A percentile compares a stretch with the other conserved stretches of the same genome.
Evolutionary conservation across 768 basidiomycete species (phyloP).

Genomic region (Suillus weaverae): DNA sequence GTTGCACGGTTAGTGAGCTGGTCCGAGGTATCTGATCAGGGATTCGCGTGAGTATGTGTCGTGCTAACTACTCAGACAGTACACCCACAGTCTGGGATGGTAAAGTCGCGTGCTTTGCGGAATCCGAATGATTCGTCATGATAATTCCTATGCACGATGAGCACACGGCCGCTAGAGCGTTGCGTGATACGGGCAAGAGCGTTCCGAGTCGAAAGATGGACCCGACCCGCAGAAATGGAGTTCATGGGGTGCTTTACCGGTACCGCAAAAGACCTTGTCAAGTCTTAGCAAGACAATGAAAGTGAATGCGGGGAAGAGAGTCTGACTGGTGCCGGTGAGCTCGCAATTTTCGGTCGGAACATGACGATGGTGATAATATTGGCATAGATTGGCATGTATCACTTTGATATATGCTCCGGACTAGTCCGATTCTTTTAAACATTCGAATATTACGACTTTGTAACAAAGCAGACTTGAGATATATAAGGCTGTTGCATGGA

Average conservation of each 20-base stretch:
- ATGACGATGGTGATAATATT: not conserved
- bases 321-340: too few relatives aligned
- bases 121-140: conserved; percentile 84
- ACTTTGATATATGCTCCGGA: not conserved
- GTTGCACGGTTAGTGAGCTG: conserved; percentile 67
- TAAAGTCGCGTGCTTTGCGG: conserved; percentile 60
- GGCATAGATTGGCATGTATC: not conserved
- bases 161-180: conserved; percentile 13
- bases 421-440: not conserved
- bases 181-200: not conserved
- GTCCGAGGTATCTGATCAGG: conserved; percentile 51
- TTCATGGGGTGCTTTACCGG: not conserved
- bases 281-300: not conserved
- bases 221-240: not conserved
- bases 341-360: not conserved
- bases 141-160: conserved; percentile 42
- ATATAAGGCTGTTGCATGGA: not conserved
- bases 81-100: conserved; percentile 70
- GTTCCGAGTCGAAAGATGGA: not conserved
- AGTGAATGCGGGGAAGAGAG: not conserved
- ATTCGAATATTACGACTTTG: not conserved
- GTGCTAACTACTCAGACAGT: not conserved
- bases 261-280: not conserved
- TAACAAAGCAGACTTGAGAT: not conserved
- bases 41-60: not conserved